These are phyloP conservation scores for Dictyostelium brefeldianum DNA, from an alignment of 78 protist genomes.

Conservation along the genomic window DNA sequence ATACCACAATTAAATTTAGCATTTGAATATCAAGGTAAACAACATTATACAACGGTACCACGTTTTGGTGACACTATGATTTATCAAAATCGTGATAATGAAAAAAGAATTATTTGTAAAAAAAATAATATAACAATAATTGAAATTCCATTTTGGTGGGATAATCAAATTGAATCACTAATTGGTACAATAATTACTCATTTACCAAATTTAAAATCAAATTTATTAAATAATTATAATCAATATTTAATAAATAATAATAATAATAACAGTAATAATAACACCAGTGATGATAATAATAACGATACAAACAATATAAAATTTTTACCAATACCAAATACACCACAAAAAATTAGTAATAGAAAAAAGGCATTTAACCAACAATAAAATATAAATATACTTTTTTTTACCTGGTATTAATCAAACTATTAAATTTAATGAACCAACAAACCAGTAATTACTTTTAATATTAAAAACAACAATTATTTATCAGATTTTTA, in stretches of 20 bases:
- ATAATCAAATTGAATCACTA: conserved; percentile 46
- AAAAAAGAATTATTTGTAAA: conserved; percentile 32
- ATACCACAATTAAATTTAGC: conserved; percentile 19
- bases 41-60: conserved; percentile 26
- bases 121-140: conserved; percentile 10
- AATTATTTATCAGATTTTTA: too few species aligned
- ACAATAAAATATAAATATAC: too few species aligned
- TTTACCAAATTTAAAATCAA: neutral
- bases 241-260: neutral
- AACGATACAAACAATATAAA: neutral
- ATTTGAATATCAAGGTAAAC: conserved; percentile 76
- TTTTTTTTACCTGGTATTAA: too few species aligned
- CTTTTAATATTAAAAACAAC: too few species aligned
- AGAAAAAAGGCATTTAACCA: neutral
- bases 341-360: neutral
- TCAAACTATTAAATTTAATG: too few species aligned
- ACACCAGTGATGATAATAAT: neutral
- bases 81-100: conserved; percentile 39
- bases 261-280: neutral
- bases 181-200: conserved; percentile 28
- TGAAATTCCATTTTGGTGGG: conserved; percentile 74
- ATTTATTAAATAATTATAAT: neutral
- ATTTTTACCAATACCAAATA: conserved; percentile 2
- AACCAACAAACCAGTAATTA: too few species aligned
- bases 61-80: conserved; percentile 24